Evolutionary conservation across 306 rosid species (phyloP), one percentile per base, ranked within the genome.

Genomic region (Fagus sylvatica): DNA sequence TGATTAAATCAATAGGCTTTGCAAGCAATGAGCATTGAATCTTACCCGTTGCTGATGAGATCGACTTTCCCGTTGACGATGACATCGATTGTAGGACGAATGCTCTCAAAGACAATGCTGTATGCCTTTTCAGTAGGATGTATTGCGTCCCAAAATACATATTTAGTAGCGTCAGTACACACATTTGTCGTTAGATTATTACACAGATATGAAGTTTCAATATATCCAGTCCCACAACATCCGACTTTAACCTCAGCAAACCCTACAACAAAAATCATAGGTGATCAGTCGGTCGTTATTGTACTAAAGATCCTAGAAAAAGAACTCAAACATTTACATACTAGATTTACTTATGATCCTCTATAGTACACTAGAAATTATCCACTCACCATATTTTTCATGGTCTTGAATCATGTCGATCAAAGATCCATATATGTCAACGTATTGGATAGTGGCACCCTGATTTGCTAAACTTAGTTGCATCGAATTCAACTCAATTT

Each of bases 141-240:
- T 77, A 92, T 66, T n/a, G 97, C 85, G 78, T 92, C 97, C 91
- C 91, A 92, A 73, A 92, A 92, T 1, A 92, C 49, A 74, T 85
- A 92, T 79, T 88, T 92, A 0, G 84, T 57, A 46, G 87, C 78
- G 76, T 92, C 91, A 40, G 67, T 10, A 60, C 97, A 92, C 69
- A 81, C 82, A 4, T 13, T 0, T 1, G 95, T 87, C 12, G 36
- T 7, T 33, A 57, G 73, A 15, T 92, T 90, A 15, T 92, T 90
- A 48, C 97, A 92, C 79, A 92, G 36, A 22, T 81, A 1, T 16
- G 91, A 40, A 37, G 89, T 75, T 78, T 90, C 97, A 22, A 88
- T 8, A 36, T 46, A 85, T 69, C 97, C 97, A 56, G 77, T 88
- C 73, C 97, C 97, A 76, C 95, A 92, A 19, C 97, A 92, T 0